Percentiles rank a stretch among this genome's conserved stretches.
phyloP scores from a whole-genome alignment of 495 filamentous ascomycete genomes.

The Thozetella sp. region DNA sequence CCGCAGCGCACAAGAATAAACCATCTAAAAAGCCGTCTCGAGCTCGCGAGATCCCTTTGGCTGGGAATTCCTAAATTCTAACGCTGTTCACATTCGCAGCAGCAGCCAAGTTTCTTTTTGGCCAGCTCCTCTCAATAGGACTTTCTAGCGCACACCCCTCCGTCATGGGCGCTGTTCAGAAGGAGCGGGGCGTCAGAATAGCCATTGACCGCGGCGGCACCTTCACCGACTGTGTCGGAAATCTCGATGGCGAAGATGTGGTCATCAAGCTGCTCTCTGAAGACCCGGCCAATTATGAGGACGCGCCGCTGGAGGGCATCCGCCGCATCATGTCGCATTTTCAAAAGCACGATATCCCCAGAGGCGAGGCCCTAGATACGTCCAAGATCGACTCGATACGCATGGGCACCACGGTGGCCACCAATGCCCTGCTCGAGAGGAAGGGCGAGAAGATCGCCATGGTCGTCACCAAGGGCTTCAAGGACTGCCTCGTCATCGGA shows the following conservation, averaged over 20 bases:
- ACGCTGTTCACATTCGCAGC: no score
- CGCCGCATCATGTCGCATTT: conserved; percentile 86
- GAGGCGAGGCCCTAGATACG: conserved; percentile 83
- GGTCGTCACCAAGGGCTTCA: conserved; percentile 91
- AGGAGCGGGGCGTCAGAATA: conserved; percentile 53
- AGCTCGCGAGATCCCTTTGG: no score
- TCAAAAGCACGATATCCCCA: conserved; percentile 71
- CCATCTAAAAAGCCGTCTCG: no score
- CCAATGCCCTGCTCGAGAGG: conserved; percentile 86
- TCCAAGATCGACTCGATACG: conserved; percentile 80
- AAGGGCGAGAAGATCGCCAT: conserved; percentile 93
- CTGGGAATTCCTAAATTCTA: no score
- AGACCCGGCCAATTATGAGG: conserved; percentile 84
- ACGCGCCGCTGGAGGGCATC: conserved; percentile 91
- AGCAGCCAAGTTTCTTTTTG: no score
- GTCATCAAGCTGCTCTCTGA: conserved; percentile 91
- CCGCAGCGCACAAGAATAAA: no score
- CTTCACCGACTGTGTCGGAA: conserved; percentile 73
- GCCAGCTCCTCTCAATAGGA: no score
- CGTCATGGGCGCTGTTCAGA: conserved; percentile 10
- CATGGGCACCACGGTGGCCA: conserved; percentile 90
- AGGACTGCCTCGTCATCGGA: conserved; percentile 85
- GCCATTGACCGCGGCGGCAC: conserved; percentile 71
- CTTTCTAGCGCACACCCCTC: neutral
- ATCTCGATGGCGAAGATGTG: conserved; percentile 66